Base-by-base conservation (phyloP, 352 stramenopile species). In the Pythium graminicola region DNA sequence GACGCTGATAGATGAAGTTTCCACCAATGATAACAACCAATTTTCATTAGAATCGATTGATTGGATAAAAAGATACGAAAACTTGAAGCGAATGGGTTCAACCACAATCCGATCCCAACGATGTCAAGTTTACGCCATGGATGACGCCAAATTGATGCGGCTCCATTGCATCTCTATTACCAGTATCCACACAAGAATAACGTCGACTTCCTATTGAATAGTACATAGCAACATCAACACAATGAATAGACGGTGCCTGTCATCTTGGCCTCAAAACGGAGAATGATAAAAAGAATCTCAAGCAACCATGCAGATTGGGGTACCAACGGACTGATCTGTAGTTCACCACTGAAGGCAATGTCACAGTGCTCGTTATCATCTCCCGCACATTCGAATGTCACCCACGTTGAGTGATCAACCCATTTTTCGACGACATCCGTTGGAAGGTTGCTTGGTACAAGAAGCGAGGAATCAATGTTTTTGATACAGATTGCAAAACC, bases 281-380 rank as follows among this genome's bases (percentile, higher is more conserved):
- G 32, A 2, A 53, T 44, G 23, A 65, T 51, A 19, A 59, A 55
- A 17, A 65, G 57, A 14, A 65, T 23, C 39, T 65, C 57, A 19
- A 65, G 20, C 57, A 65, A 52, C 57, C 57, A 65, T 29, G 26
- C 32, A 19, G 38, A 27, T 10, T 51, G 33, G 6, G 39, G 20
- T 7, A 55, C 24, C 17, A 65, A 17, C 11, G 57, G 44, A 20
- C 23, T 60, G 35, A 50, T 43, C 23, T 57, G 43, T 0, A 60
- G 49, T n/a, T 65, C 57, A 17, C 57, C 57, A n/a, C 49, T 52
- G 28, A 64, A 64, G 13, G 50, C 32, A 22, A 64, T 24, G 19
- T 27, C 28, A 39, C 57, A 65, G 36, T 56, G 32, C 32, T 64
- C 29, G 42, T 19, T 14, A 11, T 48, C 19, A 3, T 55, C 49